A percentile compares a stretch with the other conserved stretches of the same genome.
These are phyloP conservation scores for Cyberlindnera samutprakarnensis DNA, from an alignment of 805 yeast species.

Conservation along the genomic window DNA sequence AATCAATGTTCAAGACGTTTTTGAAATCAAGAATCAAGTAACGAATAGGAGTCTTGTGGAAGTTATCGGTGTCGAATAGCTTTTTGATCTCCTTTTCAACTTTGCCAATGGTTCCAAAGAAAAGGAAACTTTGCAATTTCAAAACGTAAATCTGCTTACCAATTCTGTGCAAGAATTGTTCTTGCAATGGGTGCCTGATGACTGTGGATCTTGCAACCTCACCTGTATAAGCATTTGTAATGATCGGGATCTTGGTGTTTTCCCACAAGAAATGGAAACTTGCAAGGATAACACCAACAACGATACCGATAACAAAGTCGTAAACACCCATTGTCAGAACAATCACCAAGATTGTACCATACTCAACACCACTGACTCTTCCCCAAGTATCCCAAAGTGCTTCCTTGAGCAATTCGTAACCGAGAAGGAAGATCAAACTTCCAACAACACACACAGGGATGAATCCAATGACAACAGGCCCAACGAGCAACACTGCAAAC, in stretches of 20 bases:
- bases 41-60: conserved; percentile 50
- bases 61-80: conserved; percentile 43
- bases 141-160: conserved; percentile 87
- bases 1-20: conserved; percentile 75
- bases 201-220: conserved; percentile 88
- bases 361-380: conserved; percentile 67
- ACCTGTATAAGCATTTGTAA: conserved; percentile 79
- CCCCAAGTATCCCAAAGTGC: conserved; percentile 82
- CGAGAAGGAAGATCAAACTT: conserved; percentile 79
- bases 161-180: conserved; percentile 72
- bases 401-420: conserved; percentile 84
- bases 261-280: conserved; percentile 93
- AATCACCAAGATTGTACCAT: conserved; percentile 73
- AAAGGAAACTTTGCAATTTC: conserved; percentile 80
- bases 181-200: conserved; percentile 82
- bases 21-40: conserved; percentile 81
- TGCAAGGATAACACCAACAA: conserved; percentile 86
- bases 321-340: conserved; percentile 93
- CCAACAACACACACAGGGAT: conserved; percentile 97
- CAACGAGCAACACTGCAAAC: conserved; percentile 69
- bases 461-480: conserved; percentile 88
- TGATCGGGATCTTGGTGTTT: conserved; percentile 77
- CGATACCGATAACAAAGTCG: conserved; percentile 90
- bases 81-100: conserved; percentile 70
- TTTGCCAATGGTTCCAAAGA: conserved; percentile 93